Conservation (phyloP, 169 alveolate genomes). For the Eimeria falciformis region DNA sequence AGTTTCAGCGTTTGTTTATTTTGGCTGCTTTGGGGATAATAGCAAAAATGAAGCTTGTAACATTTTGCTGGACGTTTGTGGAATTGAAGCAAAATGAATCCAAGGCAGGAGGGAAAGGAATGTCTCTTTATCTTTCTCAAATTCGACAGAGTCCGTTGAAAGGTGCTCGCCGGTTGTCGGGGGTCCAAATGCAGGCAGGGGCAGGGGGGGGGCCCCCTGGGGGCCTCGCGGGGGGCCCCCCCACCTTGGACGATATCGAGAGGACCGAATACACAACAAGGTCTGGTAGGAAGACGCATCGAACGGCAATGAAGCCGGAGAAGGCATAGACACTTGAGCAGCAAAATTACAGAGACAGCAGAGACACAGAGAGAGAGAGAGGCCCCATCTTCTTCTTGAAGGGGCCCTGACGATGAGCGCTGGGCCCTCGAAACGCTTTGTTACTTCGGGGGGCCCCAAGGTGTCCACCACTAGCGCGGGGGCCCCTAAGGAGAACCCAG, state of each 20-base stretch:
- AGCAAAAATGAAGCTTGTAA: constrained; percentile 60
- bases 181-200: not conserved
- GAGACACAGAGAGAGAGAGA: too few relatives aligned
- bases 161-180: not conserved
- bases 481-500: not conserved
- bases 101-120: not conserved
- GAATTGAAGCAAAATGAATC: constrained; percentile 32
- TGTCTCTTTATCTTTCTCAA: not conserved
- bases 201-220: not conserved
- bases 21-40: constrained; percentile 65
- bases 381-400: too few relatives aligned
- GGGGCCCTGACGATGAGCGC: not conserved
- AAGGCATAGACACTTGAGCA: too few relatives aligned
- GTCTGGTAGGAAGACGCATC: constrained; percentile 65
- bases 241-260: constrained; percentile 1
- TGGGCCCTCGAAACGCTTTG: not conserved
- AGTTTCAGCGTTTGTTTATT: constrained; percentile 36
- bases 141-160: not conserved
- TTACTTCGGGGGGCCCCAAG: not conserved
- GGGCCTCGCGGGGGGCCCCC: not conserved
- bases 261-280: constrained; percentile 59
- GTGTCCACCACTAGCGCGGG: too few relatives aligned
- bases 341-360: too few relatives aligned
- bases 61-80: constrained; percentile 68
- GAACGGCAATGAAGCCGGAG: constrained; percentile 7